phyloP scores from a whole-genome alignment of 768 basidiomycete genomes.

The Suillus occidentalis region DNA sequence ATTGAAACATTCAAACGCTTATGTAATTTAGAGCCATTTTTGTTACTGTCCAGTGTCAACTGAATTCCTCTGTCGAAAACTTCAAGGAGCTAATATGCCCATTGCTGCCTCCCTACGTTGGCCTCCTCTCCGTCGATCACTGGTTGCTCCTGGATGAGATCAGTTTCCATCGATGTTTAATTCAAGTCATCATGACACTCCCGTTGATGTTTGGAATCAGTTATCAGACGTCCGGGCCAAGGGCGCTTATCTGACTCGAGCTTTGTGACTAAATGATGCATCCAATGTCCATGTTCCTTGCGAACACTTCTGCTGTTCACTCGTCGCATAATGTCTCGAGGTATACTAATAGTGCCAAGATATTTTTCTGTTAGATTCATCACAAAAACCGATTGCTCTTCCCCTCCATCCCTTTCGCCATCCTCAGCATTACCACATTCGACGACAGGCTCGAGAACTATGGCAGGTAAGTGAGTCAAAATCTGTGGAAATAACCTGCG shows the following conservation, averaged over 20 bases:
- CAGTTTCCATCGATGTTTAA: not conserved
- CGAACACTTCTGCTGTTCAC: not conserved
- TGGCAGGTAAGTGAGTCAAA: not conserved
- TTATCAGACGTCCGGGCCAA: not conserved
- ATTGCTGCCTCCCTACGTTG: not conserved
- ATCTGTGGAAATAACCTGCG: not conserved
- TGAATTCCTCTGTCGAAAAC: not conserved
- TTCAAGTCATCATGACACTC: not conserved
- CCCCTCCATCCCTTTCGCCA: slow-evolving; percentile 43
- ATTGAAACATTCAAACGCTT: not conserved
- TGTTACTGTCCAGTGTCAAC: too few relatives aligned
- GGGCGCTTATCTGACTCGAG: not conserved
- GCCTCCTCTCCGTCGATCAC: too few relatives aligned
- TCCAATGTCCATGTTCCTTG: not conserved
- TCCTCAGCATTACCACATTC: slow-evolving; percentile 48
- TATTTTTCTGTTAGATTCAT: slow-evolving; percentile 9
- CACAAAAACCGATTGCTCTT: slow-evolving; percentile 44
- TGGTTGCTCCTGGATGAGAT: not conserved
- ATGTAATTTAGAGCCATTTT: not conserved
- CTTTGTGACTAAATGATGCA: not conserved
- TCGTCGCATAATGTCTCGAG: not conserved
- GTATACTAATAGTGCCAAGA: not conserved
- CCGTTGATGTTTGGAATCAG: not conserved
- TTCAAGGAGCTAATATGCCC: not conserved
- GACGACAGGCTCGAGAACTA: slow-evolving; percentile 51